These are phyloP conservation scores for Penicillium hesseltinei DNA, from an alignment of 2,329 filamentous ascomycete species.

Conservation along the genomic window DNA sequence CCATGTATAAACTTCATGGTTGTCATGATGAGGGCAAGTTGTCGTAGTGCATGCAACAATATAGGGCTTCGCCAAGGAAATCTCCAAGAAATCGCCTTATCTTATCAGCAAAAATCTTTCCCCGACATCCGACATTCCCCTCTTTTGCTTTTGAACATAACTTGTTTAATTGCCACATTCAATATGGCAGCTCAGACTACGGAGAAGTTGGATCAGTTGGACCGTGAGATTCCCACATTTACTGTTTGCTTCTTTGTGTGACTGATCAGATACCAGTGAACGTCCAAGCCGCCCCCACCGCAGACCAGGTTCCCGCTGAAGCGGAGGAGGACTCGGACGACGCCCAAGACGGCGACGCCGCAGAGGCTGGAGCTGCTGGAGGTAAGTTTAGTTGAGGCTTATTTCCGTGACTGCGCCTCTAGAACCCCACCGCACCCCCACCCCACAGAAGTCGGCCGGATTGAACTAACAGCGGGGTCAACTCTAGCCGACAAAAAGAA, in stretches of 20 bases:
- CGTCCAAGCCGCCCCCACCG: conserved; percentile 35
- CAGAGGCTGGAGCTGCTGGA: conserved; percentile 40
- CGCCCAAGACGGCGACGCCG: conserved; percentile 49
- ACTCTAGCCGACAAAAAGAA: conserved; percentile 63
- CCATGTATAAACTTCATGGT: not conserved
- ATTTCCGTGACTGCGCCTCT: not conserved
- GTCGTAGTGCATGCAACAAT: not conserved
- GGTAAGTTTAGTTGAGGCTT: conserved; percentile 24
- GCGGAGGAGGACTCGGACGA: conserved; percentile 57
- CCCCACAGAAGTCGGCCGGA: not conserved
- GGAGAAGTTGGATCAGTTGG: conserved; percentile 43
- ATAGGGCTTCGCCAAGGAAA: not conserved
- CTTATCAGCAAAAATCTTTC: conserved; percentile 30
- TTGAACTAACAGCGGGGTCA: conserved; percentile 9
- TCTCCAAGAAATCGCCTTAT: conserved; percentile 11
- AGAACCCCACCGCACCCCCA: not conserved
- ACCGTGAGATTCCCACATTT: conserved; percentile 30
- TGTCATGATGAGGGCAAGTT: not conserved
- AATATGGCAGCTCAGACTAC: conserved; percentile 45
- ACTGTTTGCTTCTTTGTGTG: not conserved
- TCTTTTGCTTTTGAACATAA: conserved; percentile 18
- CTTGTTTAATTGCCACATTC: conserved; percentile 18
- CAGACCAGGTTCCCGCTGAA: conserved; percentile 42
- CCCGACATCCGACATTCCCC: conserved; percentile 22
- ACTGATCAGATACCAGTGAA: conserved; percentile 38